Base-by-base conservation (phyloP, 257 asterid species). In the Gentiana macrophylla region DNA sequence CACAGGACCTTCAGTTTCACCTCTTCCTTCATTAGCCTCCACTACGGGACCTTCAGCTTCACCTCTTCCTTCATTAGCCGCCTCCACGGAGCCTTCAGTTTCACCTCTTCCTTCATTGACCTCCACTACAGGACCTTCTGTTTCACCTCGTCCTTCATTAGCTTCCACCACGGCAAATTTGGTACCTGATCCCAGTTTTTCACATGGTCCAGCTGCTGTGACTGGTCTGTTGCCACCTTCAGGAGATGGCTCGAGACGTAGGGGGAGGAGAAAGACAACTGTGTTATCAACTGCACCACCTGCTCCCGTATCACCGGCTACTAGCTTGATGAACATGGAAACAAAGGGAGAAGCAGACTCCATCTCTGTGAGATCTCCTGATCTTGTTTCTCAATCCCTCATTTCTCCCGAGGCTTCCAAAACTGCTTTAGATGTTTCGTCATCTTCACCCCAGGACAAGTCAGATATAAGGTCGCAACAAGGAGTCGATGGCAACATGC, bases 191-290 rank as follows among this genome's bases (percentile, higher is more conserved):
- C 46, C 46, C 9, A 10, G 46, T 41, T 41, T 10, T 41, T 10
- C 9, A 41, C 46, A 41, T 41, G 9, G 46, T 41, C 46, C 46
- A 41, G 1, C 5, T 3, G 9, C 46, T 41, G 46, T 10, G 9
- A 41, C 10, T 41, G 46, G 9, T 10, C 9, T 41, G 46, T 41
- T 41, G 46, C 46, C 46, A 10, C 46, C 67, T 62, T 82, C 68
- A 8, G 93, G 80, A 71, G 98, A 86, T 72, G 72, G 80, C 52
- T 75, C 89, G 51, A 74, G 86, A 65, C 89, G 87, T 59, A 71
- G 94, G 54, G 96, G 95, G 35, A 91, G 78, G 74, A 88, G 72
- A 67, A 89, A 75, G 72, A 60, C 63, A 37, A 15, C 57, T 34
- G 55, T 66, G 41, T 46, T 54, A 57, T 81, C 77, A 67, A 64